Evolutionary conservation across 208 protist species (phyloP), one percentile per base, ranked within the genome.

Genomic region (Acanthamoeba royreba): DNA sequence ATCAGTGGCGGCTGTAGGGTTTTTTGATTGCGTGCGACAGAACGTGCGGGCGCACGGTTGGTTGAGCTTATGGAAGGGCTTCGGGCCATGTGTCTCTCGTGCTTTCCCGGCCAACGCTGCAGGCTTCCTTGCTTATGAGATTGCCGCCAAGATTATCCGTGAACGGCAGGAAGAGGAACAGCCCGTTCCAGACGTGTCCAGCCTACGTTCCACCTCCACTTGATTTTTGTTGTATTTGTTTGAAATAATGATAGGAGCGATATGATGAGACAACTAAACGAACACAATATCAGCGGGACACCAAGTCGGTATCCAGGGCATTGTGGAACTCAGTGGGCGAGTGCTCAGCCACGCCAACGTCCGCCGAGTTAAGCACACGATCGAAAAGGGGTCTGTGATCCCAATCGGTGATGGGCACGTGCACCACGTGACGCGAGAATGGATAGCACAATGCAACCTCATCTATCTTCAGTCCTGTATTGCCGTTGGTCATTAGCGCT

Each of bases 21-120:
- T 92, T 22, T 25, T 92, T 22, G 86, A 92, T 42, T 69, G 58
- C 45, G 69, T 79, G 31, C 38, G 63, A 8, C 86, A 92, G 31
- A 91, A n/a, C 25, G 86, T 92, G 53, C 28, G 38, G 9, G 86
- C 31, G 22, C 1, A 92, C 28, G 49, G 86, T 11, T 92, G 86
- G 49, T 52, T 42, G 13, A 46, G 86, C 63, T 11, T 77, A 13
- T 92, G 86, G 86, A 69, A 52, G 40, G 86, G 86, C 66, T 92
- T 92, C 47, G 43, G 42, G 9, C 87, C 87, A 42, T 92, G 87
- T 25, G 87, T 92, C 22, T 72, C 53, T n/a, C 55, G 87, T 11
- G 87, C 87, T 33, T 92, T 92, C 66, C 87, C 87, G 4, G 55
- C 87, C n/a, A 92, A 92, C 66, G 87, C 87, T 25, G 43, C 87